Evolutionary conservation across 2,329 filamentous ascomycete genomes (phyloP), one percentile per base, ranked within the genome.

Genomic region (Cladosporium sp.): DNA sequence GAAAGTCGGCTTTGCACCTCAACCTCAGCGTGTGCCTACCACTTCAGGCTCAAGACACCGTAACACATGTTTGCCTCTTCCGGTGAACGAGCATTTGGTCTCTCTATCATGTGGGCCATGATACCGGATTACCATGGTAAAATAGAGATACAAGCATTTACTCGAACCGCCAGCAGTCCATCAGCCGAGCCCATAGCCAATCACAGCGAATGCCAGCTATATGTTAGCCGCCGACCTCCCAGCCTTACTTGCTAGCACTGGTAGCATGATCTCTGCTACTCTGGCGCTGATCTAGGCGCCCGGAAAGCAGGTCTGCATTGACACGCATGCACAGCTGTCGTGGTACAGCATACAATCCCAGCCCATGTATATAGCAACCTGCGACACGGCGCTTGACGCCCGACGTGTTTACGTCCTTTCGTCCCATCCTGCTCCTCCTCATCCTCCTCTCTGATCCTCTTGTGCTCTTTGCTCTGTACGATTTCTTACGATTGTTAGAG

Each of bases 331-430:
- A 50, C 30, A 57, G 43, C n/a, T 39, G 28, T 50, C 22, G 30
- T 50, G 28, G 45, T 25, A 50, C 38, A 22, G 38, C 43, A 38
- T 39, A 49, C 42, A 38, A 43, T 20, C 17, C 47, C 55, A 57
- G 43, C 25, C 36, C 22, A 40, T 57, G 55, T 57, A 57, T 50
- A 57, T 57, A 50, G 55, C 42, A 50, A 50, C 34, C 43, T 45
- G 36, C 43, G 36, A 42, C 47, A 52, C 47, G 56, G 50, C 47
- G 56, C 47, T 58, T 51, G 47, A 52, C 47, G 56, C 50, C 37
- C 38, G 30, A 20, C 49, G 2, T 50, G 38, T 20, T 49, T 49
- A 25, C 54, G 43, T 40, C 55, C 47, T 58, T 20, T 43, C 17
- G 20, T 37, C 50, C 42, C 47, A 45, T 52, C 50, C 37, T 37